A percentile compares a stretch with the other conserved stretches of the same genome.
Conservation (phyloP, 768 basidiomycete species). For the Mycena capillaripes region DNA sequence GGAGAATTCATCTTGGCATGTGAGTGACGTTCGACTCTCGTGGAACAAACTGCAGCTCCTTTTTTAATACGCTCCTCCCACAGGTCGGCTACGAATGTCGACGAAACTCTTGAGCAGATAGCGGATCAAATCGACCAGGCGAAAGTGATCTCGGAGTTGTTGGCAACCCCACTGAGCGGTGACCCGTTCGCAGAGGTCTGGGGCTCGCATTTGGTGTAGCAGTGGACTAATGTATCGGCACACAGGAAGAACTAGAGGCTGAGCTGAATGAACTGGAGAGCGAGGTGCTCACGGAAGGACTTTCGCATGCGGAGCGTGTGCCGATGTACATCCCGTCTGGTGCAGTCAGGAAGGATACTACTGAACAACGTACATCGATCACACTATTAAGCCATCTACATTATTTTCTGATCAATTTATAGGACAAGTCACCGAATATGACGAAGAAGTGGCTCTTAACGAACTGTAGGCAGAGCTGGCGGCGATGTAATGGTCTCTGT, state of each 20-base stretch:
- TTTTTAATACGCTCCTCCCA: not conserved
- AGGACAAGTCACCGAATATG: not conserved
- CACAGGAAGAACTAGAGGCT: slow-evolving; percentile 79
- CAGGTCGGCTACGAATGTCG: slow-evolving; percentile 90
- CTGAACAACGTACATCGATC: no score
- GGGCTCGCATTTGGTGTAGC: not conserved
- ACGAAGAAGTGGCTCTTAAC: not conserved
- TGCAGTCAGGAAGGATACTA: slow-evolving; percentile 36
- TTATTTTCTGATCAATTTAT: no score
- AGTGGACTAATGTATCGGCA: slow-evolving; percentile 16
- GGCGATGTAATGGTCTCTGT: not conserved
- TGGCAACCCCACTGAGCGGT: slow-evolving; percentile 77
- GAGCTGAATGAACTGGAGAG: slow-evolving; percentile 92
- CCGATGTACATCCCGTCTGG: slow-evolving; percentile 86
- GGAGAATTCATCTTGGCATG: slow-evolving; percentile 91
- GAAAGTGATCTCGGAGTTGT: slow-evolving; percentile 90
- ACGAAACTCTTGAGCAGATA: slow-evolving; percentile 87
- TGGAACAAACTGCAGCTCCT: not conserved
- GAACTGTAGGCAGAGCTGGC: slow-evolving; percentile 16
- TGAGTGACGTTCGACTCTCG: slow-evolving; percentile 57
- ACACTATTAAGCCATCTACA: no score
- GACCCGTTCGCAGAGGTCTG: slow-evolving; percentile 78
- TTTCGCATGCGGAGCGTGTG: slow-evolving; percentile 88
- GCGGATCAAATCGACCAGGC: slow-evolving; percentile 92
- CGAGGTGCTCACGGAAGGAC: slow-evolving; percentile 85